Conservation (phyloP, 2,329 filamentous ascomycete genomes). For the Magnaporthiopsis poae region DNA sequence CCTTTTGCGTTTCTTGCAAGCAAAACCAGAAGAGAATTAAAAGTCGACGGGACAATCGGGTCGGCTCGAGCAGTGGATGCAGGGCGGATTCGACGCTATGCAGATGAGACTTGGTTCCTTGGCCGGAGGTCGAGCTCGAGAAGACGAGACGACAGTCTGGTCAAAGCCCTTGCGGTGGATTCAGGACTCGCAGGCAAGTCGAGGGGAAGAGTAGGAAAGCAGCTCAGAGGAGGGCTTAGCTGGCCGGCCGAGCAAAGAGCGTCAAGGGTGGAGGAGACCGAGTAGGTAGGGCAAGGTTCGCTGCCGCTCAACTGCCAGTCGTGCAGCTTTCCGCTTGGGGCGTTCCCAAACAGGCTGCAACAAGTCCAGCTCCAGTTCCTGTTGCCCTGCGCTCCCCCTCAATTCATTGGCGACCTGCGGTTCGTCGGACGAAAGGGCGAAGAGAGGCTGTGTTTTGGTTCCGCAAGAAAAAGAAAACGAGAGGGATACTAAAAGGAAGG, state of each 20-base stretch:
- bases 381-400: background rate
- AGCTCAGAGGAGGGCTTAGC: background rate
- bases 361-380: background rate
- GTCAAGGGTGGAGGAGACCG: background rate
- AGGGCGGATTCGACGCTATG: background rate
- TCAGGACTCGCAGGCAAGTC: background rate
- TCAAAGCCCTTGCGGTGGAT: background rate
- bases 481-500: slow-evolving; percentile 2
- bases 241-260: background rate
- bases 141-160: background rate
- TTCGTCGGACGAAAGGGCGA: slow-evolving; percentile 1
- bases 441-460: background rate
- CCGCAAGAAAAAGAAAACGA: slow-evolving; percentile 4
- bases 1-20: background rate
- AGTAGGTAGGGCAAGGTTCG: background rate
- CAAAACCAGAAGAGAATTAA: slow-evolving; percentile 1
- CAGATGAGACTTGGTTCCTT: background rate
- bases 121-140: background rate
- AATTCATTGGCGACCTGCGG: slow-evolving; percentile 2
- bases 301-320: background rate
- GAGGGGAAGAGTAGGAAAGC: background rate
- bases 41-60: background rate
- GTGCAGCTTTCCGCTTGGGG: background rate
- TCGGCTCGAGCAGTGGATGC: background rate
- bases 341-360: background rate